These are phyloP conservation scores for Pichia inconspicua DNA, from an alignment of 1,139 yeast genomes.

Conservation along the genomic window DNA sequence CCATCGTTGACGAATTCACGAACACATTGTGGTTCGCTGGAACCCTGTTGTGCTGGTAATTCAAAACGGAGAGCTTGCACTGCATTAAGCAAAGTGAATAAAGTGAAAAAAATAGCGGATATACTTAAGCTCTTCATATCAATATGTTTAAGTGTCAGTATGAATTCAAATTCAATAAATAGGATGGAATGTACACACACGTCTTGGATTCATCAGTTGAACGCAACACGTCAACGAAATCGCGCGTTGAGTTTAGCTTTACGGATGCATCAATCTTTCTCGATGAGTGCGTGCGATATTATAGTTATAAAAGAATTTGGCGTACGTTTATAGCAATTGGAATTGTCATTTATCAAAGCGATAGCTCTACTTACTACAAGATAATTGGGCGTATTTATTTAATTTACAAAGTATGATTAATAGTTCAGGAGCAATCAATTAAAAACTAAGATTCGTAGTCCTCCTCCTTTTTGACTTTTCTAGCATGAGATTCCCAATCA, in stretches of 20 bases:
- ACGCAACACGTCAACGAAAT: constrained; percentile 2
- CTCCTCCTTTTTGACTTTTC: constrained; percentile 18
- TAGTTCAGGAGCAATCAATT: background rate
- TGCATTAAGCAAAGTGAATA: constrained; percentile 8
- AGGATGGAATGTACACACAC: no score
- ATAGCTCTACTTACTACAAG: background rate
- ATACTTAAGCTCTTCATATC: constrained; percentile 3
- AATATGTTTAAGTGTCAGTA: background rate
- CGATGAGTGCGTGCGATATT: no score
- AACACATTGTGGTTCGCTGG: constrained; percentile 52
- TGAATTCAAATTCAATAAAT: no score
- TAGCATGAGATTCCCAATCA: constrained; percentile 31
- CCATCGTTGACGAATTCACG: constrained; percentile 84
- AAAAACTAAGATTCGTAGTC: constrained; percentile 10
- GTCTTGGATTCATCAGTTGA: background rate
- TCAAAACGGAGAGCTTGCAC: constrained; percentile 25
- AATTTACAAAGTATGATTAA: background rate
- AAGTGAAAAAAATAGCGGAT: background rate
- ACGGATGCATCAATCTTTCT: no score
- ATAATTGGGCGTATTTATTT: background rate
- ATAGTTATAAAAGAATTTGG: no score
- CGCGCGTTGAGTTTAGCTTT: no score
- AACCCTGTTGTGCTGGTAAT: constrained; percentile 22
- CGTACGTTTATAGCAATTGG: no score
- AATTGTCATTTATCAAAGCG: no score